Base-by-base conservation (phyloP, 768 basidiomycete species). In the Leucosporidium creatinivorum region DNA sequence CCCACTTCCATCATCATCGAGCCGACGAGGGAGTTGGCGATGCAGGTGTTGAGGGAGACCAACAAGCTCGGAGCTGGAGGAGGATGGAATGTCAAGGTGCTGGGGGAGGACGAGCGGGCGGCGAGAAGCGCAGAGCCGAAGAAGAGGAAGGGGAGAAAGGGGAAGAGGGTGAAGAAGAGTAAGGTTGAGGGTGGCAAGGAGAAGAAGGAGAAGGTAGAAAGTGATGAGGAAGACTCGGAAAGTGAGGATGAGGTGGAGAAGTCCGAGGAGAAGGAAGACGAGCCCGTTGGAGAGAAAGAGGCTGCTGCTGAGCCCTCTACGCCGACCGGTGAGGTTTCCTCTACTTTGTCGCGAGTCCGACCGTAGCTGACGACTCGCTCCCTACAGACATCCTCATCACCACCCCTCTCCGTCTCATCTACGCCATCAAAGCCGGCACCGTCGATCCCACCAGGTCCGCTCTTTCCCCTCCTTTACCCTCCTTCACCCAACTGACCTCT, bases 21-120 rank as follows among this genome's bases (percentile, higher is more conserved):
- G 1, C 96, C 96, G 4, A 98, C 96, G 2, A 85, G 91, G 59
- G 96, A 99, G 80, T 78, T 99, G n/a, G 92, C 93, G 0, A 87
- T 91, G 74, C 96, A 99, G 75, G 98, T 98, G 62, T 82, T 90
- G 69, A 91, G 93, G 67, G 96, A 98, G 76, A 89, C 87, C 72
- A 77, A 88, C 59, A 92, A 89, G 77, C 80, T 91, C 21, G 88
- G 86, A 19, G 83, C 86, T 73, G 90, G 89, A 12, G 66, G 50
- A 25, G 66, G 31, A 19, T 74, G 73, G 73, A 57, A 58, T 6
- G 65, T 74, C 15, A 52, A 52, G 1, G 63, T 73, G 2, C 47
- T 75, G 30, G 74, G 74, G 0, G 74, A 75, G 33, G 70, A 69
- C 23, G 65, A 67, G 4, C 17, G 54, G 39, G 39, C 28, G 19